A percentile compares a stretch with the other conserved stretches of the same genome.
phyloP scores from a whole-genome alignment of 306 rosid species.

The Senna tora region DNA sequence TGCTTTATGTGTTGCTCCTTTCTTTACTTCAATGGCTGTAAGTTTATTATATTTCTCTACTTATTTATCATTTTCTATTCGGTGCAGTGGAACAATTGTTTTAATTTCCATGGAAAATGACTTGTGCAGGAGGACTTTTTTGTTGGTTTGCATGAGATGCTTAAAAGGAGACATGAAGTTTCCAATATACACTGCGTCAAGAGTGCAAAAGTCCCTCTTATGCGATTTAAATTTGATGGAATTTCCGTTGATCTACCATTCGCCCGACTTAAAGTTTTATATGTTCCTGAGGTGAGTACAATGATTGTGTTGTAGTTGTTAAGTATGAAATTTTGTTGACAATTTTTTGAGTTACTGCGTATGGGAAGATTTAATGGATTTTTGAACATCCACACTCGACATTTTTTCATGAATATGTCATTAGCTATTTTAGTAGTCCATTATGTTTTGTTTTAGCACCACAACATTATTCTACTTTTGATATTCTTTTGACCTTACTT shows the following conservation, averaged over 20 bases:
- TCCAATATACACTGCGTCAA: conserved; percentile 49
- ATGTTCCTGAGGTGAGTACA: conserved; percentile 54
- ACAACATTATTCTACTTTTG: not conserved
- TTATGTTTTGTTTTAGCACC: not conserved
- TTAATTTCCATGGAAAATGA: conserved; percentile 19
- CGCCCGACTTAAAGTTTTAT: conserved; percentile 42
- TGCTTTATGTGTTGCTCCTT: conserved; percentile 59
- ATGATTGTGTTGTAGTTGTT: conserved; percentile 3
- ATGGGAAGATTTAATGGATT: conserved; percentile 9
- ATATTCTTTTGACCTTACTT: conserved; percentile 9
- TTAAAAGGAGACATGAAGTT: conserved; percentile 48
- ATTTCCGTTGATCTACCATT: conserved; percentile 55
- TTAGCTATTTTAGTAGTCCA: conserved; percentile 7
- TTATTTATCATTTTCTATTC: conserved; percentile 18
- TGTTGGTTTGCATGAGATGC: conserved; percentile 45
- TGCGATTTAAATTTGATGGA: conserved; percentile 55
- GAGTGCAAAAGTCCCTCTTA: conserved; percentile 56
- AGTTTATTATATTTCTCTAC: conserved; percentile 34
- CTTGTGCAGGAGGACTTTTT: conserved; percentile 53
- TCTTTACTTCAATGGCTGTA: conserved; percentile 47
- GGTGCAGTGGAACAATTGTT: conserved; percentile 4
- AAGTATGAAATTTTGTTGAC: not conserved
- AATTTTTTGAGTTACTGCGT: conserved; percentile 1
- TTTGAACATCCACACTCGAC: conserved; percentile 10
- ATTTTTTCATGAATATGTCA: conserved; percentile 26